A percentile compares a stretch with the other conserved stretches of the same genome.
Evolutionary conservation across 768 basidiomycete species (phyloP).

Genomic region (Kwoniella heveanensis): DNA sequence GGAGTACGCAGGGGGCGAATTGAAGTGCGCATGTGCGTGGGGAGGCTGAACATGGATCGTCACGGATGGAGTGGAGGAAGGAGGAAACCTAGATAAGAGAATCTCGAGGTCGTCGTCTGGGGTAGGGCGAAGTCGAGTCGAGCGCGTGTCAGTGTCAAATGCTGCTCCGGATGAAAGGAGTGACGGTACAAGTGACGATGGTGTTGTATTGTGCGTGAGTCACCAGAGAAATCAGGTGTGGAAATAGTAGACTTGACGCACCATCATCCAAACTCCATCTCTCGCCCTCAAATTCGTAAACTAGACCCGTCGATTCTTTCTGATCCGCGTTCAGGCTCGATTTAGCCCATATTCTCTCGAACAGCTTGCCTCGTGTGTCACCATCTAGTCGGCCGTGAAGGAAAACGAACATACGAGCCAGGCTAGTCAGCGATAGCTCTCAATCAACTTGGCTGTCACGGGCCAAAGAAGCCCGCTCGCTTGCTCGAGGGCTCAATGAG

Average conservation of each 20-base stretch:
- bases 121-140: not conserved
- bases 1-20: conserved; percentile 60
- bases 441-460: no score
- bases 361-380: conserved; percentile 8
- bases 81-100: conserved; percentile 69
- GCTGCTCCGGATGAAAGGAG: no score
- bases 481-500: no score
- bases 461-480: no score
- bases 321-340: conserved; percentile 9
- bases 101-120: conserved; percentile 85
- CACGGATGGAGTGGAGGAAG: conserved; percentile 38
- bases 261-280: conserved; percentile 91
- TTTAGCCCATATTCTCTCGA: conserved; percentile 17
- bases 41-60: conserved; percentile 55
- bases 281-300: conserved; percentile 77
- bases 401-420: no score
- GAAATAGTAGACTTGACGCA: conserved; percentile 51
- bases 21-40: conserved; percentile 32
- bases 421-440: no score
- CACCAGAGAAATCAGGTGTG: not conserved
- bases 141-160: no score
- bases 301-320: conserved; percentile 62
- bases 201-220: no score
- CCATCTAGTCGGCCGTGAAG: conserved; percentile 1
- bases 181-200: no score